Base-by-base conservation (phyloP, 2,329 filamentous ascomycete genomes). In the Trichoderma oligosporum region DNA sequence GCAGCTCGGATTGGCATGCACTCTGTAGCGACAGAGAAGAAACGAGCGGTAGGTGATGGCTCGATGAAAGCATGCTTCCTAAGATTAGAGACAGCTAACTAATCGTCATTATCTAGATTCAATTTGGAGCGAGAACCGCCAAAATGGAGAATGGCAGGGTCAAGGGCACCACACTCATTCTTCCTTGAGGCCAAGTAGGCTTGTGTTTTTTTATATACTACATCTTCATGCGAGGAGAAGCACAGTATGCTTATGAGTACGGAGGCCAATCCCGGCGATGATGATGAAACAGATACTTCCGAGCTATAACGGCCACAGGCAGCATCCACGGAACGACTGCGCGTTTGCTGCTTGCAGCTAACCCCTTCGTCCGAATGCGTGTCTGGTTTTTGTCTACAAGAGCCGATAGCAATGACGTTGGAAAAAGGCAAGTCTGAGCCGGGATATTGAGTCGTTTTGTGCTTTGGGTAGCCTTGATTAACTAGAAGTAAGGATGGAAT, bases 21-120 rank as follows among this genome's bases (percentile, higher is more conserved):
- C 2, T 74, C 73, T 5, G 89, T 91, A 1, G 86, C 93, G 4
- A 75, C 75, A n/a, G 92, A 97, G 73, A 96, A 94, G 79, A 99
- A 99, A 52, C 61, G 42, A 44, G 62, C 65, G 2, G 64, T 66
- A 57, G 54, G 64, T 63, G 8, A 7, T 14, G 5, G 7, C 25
- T 29, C 4, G 1, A 36, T 36, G 16, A 31, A n/a, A 16, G n/a
- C 11, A 38, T 35, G 22, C 11, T n/a, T n/a, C n/a, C n/a, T 11
- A 35, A 2, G 14, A 3, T 4, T 14, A 25, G 7, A 14, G 35
- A 25, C 16, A 49, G n/a, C 44, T 35, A 4, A 56, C 35, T 44
- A 18, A 55, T 12, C n/a, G 7, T 24, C 29, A 7, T 4, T 31
- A 42, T 16, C 22, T 42, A 87, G 84, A 91, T 92, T 58, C 89